Evolutionary conservation across 257 asterid genomes (phyloP).

Genomic region (Capsicum pubescens): DNA sequence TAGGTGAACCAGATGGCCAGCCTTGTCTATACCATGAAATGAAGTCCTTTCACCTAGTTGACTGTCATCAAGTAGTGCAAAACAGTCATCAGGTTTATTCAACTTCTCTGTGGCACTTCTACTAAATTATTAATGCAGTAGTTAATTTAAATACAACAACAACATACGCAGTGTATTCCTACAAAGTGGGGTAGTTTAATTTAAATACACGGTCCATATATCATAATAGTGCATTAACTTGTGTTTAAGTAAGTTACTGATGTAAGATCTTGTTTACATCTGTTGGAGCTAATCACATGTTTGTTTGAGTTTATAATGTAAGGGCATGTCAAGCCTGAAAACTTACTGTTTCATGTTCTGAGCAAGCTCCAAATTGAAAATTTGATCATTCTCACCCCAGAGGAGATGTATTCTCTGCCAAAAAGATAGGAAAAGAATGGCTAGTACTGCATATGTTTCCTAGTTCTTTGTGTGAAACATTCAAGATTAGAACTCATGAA

Average conservation of each 20-base stretch:
- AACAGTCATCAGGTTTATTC: slow-evolving; percentile 21
- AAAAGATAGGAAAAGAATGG: background rate
- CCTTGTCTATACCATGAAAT: slow-evolving; percentile 59
- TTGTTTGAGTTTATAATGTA: background rate
- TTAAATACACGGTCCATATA: background rate
- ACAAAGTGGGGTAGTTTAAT: background rate
- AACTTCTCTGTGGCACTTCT: background rate
- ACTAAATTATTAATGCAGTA: background rate
- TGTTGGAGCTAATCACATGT: background rate
- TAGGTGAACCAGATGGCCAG: slow-evolving; percentile 88
- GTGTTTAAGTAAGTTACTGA: background rate
- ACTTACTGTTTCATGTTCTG: slow-evolving; percentile 77
- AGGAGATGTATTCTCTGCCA: slow-evolving; percentile 83
- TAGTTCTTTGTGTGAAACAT: background rate
- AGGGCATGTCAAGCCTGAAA: slow-evolving; percentile 27
- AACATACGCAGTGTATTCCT: too few species aligned
- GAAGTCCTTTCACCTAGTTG: slow-evolving; percentile 71
- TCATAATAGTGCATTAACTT: background rate
- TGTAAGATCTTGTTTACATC: background rate
- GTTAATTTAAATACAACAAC: background rate
- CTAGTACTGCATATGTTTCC: background rate
- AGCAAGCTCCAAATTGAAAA: slow-evolving; percentile 76
- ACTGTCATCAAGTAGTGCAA: slow-evolving; percentile 43
- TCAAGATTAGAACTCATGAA: background rate
- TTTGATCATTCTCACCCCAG: slow-evolving; percentile 93